A percentile compares a stretch with the other conserved stretches of the same genome.
phyloP scores from a whole-genome alignment of 257 asterid genomes.

The Solanum ossicruentum region DNA sequence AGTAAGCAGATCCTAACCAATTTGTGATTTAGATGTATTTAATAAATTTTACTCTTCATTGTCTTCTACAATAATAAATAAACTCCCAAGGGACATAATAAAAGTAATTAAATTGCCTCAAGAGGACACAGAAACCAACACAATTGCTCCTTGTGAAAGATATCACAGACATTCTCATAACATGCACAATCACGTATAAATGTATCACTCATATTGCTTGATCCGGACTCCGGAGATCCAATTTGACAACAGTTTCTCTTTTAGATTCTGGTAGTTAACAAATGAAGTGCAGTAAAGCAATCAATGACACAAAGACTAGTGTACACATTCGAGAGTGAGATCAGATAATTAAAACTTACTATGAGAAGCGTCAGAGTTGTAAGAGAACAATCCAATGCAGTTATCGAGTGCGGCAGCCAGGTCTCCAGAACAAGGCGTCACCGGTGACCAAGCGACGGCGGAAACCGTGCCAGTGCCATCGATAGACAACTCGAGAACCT shows the following conservation, averaged over 20 bases:
- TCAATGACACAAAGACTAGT: background rate
- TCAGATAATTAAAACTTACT: constrained; percentile 33
- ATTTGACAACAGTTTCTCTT: background rate
- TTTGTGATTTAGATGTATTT: background rate
- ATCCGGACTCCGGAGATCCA: background rate
- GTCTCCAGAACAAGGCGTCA: constrained; percentile 64
- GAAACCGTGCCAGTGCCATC: constrained; percentile 34
- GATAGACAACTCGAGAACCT: constrained; percentile 63
- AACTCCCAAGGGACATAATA: background rate
- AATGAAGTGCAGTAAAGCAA: background rate
- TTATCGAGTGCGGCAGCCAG: constrained; percentile 63
- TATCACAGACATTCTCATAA: background rate
- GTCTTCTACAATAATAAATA: background rate
- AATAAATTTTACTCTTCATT: background rate
- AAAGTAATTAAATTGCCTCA: background rate
- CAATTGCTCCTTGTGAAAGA: background rate
- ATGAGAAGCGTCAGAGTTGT: constrained; percentile 19
- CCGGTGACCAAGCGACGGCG: constrained; percentile 78
- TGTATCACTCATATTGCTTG: background rate
- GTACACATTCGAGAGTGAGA: background rate
- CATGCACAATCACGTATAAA: background rate
- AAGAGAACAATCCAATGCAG: constrained; percentile 41
- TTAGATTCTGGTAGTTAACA: background rate
- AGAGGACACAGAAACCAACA: background rate
- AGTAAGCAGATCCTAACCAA: background rate